Percentiles rank a stretch among this genome's conserved stretches.
phyloP scores from a whole-genome alignment of 768 basidiomycete species.

The Tricholoma sp. region DNA sequence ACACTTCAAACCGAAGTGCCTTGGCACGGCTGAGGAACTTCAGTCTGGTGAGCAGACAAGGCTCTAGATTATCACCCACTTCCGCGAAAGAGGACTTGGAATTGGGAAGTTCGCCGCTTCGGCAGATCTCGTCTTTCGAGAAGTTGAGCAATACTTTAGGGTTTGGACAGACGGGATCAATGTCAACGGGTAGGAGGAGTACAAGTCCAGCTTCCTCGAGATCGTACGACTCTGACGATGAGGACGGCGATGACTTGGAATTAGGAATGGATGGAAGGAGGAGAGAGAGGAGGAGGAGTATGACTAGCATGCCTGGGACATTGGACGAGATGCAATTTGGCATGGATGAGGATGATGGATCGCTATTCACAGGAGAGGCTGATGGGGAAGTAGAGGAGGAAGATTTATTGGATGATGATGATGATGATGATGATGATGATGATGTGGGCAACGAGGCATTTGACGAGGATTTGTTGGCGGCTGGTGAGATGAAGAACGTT shows the following conservation, averaged over 20 bases:
- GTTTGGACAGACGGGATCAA: constrained; percentile 38
- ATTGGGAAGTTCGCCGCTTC: constrained; percentile 38
- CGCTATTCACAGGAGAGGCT: constrained; percentile 27
- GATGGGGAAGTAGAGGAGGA: too few species aligned
- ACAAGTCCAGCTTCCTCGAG: constrained; percentile 54
- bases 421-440: constrained; percentile 40
- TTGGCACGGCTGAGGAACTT: constrained; percentile 73
- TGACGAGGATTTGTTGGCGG: constrained; percentile 74
- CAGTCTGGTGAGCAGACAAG: constrained; percentile 54
- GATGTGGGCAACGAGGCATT: constrained; percentile 69
- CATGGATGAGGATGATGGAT: constrained; percentile 44
- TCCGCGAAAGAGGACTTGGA: constrained; percentile 24
- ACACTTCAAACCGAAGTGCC: constrained; percentile 69
- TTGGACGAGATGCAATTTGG: constrained; percentile 59
- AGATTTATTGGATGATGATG: constrained; percentile 26
- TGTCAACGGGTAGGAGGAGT: constrained; percentile 33
- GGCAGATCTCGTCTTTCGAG: constrained; percentile 77
- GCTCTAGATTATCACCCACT: constrained; percentile 20
- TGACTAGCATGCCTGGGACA: constrained; percentile 85
- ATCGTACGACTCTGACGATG: constrained; percentile 51
- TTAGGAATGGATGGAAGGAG: constrained; percentile 35
- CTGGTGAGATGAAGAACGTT: constrained; percentile 80
- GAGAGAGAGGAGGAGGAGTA: constrained; percentile 51
- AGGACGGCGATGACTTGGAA: constrained; percentile 38
- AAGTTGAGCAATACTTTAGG: constrained; percentile 57